Percentiles rank a stretch among this genome's conserved stretches.
phyloP scores from a whole-genome alignment of 2,329 filamentous ascomycete species.

The Colletotrichum eleusines region DNA sequence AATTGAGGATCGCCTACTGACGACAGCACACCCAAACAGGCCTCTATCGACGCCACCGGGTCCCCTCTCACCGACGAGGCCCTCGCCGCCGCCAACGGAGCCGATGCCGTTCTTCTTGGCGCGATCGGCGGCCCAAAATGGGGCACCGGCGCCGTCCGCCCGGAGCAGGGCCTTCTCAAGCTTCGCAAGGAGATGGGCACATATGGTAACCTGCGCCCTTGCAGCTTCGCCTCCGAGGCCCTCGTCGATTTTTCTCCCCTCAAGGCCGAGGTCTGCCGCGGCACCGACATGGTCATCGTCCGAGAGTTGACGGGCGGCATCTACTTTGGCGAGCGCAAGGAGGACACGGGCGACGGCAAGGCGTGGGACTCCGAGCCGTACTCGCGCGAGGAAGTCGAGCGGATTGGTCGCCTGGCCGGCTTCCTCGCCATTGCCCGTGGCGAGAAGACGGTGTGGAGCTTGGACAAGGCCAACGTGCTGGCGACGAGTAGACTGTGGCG shows the following conservation, averaged over 20 bases:
- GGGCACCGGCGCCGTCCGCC: constrained; percentile 88
- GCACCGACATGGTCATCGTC: constrained; percentile 92
- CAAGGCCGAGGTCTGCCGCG: constrained; percentile 85
- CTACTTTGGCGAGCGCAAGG: constrained; percentile 92
- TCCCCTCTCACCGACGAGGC: constrained; percentile 85
- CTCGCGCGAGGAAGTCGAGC: constrained; percentile 86
- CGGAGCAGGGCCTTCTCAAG: constrained; percentile 90
- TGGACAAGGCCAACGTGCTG: constrained; percentile 98
- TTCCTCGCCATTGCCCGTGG: constrained; percentile 82
- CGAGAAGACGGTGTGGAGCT: constrained; percentile 78
- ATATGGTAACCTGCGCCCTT: constrained; percentile 95
- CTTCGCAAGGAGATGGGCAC: constrained; percentile 94
- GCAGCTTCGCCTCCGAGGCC: constrained; percentile 91
- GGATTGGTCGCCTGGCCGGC: constrained; percentile 84
- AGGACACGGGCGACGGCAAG: constrained; percentile 78
- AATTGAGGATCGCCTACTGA: background rate
- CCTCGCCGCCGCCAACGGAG: constrained; percentile 83
- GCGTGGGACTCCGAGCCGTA: constrained; percentile 92
- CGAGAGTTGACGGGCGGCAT: constrained; percentile 93
- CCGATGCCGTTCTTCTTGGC: constrained; percentile 91
- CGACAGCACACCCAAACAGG: constrained; percentile 60
- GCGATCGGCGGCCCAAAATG: constrained; percentile 98
- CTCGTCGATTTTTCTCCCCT: constrained; percentile 89
- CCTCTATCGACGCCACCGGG: constrained; percentile 87
- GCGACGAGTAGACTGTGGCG: constrained; percentile 92